Conservation (phyloP, 768 basidiomycete species). For the Steccherinum ochraceum region DNA sequence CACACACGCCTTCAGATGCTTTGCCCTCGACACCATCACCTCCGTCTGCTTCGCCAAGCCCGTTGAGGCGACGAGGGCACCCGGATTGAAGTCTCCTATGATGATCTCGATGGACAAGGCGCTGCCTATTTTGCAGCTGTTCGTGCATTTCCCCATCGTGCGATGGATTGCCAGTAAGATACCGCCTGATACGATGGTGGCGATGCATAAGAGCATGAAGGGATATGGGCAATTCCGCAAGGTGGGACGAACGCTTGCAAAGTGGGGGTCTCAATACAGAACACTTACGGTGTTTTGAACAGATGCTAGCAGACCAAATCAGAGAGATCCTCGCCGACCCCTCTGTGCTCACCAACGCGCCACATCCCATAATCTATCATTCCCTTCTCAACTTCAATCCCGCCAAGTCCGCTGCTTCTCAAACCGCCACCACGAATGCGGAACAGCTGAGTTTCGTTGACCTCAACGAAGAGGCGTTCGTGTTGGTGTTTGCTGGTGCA, state of each 20-base stretch:
- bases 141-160: constrained; percentile 6
- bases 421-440: neutral
- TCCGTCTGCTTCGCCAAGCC: constrained; percentile 34
- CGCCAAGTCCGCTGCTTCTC: no score
- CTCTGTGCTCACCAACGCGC: constrained; percentile 15
- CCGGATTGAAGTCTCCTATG: constrained; percentile 29
- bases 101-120: constrained; percentile 26
- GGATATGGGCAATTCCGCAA: neutral
- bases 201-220: neutral
- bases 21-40: constrained; percentile 37
- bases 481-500: constrained; percentile 34
- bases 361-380: constrained; percentile 33
- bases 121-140: constrained; percentile 17
- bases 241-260: no score
- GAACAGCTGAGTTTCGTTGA: constrained; percentile 21
- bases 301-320: constrained; percentile 15
- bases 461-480: constrained; percentile 20
- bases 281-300: no score
- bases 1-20: constrained; percentile 35
- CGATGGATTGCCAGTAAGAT: neutral
- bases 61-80: constrained; percentile 25
- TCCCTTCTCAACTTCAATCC: constrained; percentile 18
- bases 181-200: neutral
- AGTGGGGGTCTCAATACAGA: no score
- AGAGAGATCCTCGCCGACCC: constrained; percentile 19